These are phyloP conservation scores for Pseudocercospora fijiensis DNA, from an alignment of 2,329 filamentous ascomycete species.

Conservation along the genomic window DNA sequence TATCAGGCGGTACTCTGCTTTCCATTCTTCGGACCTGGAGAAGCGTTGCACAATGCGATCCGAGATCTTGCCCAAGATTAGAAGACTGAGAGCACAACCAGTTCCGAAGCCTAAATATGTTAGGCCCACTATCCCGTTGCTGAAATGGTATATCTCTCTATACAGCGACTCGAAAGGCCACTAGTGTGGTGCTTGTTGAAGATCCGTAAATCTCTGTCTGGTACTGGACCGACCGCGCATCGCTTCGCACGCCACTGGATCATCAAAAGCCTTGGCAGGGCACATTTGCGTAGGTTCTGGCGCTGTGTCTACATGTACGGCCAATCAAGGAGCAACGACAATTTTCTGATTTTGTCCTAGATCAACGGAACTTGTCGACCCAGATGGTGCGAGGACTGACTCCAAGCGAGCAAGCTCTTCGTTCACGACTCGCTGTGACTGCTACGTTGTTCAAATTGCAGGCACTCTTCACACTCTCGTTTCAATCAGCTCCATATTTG, in stretches of 20 bases:
- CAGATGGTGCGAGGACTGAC: too few species aligned
- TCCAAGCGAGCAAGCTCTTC: too few species aligned
- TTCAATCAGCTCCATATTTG: neutral
- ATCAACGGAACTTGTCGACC: neutral
- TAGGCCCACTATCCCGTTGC: neutral
- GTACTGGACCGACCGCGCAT: neutral
- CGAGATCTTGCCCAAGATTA: neutral
- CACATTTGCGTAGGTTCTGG: neutral
- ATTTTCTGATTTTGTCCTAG: neutral
- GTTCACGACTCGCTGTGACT: too few species aligned
- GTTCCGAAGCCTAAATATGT: neutral
- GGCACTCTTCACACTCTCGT: neutral
- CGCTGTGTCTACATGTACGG: neutral
- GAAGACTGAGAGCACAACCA: neutral
- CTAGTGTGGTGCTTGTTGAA: too few species aligned
- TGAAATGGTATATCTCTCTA: neutral
- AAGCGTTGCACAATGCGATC: conserved; percentile 8
- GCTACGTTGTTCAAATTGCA: too few species aligned
- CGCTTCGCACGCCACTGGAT: neutral
- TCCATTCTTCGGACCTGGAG: neutral
- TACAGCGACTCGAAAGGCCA: neutral
- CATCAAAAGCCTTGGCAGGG: neutral
- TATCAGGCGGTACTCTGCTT: conserved; percentile 6
- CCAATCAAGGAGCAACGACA: neutral
- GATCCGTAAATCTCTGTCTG: neutral